Evolutionary conservation across 1,284 basidiomycete genomes (phyloP).

Genomic region (Rhodotorula sp.): DNA sequence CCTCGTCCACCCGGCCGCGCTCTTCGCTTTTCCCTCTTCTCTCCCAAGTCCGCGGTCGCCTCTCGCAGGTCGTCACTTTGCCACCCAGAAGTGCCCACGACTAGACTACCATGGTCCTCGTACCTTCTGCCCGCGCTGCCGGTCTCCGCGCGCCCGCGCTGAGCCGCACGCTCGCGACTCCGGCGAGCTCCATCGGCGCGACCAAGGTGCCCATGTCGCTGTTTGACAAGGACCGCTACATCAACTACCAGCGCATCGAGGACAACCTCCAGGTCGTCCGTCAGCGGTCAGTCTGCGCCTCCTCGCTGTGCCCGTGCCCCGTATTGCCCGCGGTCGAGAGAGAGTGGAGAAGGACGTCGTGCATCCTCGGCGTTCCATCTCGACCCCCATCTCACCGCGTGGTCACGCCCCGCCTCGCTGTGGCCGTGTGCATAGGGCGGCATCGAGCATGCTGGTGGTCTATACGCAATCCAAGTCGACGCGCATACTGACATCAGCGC

Average conservation of each 20-base stretch:
- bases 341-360: neutral
- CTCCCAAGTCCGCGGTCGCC: neutral
- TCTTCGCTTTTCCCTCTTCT: neutral
- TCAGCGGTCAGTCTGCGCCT: constrained; percentile 33
- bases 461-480: neutral
- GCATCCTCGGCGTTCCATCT: too few relatives aligned
- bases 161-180: constrained; percentile 62
- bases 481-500: neutral
- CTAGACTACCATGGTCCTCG: constrained; percentile 30
- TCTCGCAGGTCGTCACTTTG: neutral
- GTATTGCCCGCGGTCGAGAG: neutral
- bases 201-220: constrained; percentile 90
- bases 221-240: constrained; percentile 77
- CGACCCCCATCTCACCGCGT: too few relatives aligned
- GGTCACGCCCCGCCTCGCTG: too few relatives aligned
- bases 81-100: neutral
- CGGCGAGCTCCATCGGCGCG: constrained; percentile 71
- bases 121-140: constrained; percentile 25
- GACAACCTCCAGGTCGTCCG: constrained; percentile 43
- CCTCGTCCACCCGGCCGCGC: neutral
- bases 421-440: too few relatives aligned
- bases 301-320: neutral
- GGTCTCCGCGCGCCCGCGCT: constrained; percentile 32
- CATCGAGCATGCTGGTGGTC: too few relatives aligned
- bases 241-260: constrained; percentile 72